phyloP scores from a whole-genome alignment of 495 filamentous ascomycete genomes.

The Lepraria neglecta region DNA sequence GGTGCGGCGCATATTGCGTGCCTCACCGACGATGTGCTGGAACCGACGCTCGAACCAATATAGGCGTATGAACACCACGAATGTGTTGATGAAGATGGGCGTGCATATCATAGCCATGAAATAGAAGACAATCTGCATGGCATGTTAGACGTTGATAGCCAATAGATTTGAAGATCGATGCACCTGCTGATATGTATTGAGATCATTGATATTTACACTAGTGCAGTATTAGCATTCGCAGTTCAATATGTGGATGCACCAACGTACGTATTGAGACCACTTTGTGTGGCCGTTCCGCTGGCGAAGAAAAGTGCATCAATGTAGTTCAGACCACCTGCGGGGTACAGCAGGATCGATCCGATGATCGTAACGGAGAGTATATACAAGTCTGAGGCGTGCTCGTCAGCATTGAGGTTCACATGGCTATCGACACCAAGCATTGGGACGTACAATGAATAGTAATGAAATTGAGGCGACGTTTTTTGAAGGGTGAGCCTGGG shows the following conservation, averaged over 20 bases:
- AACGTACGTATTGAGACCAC: constrained; percentile 72
- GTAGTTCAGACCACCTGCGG: constrained; percentile 57
- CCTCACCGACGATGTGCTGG: constrained; percentile 63
- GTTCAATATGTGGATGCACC: not conserved
- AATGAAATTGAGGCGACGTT: constrained; percentile 75
- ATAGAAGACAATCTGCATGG: constrained; percentile 54
- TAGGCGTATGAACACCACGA: constrained; percentile 81
- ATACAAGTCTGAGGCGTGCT: constrained; percentile 56
- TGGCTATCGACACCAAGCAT: not conserved
- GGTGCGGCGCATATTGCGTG: constrained; percentile 46
- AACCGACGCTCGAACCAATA: constrained; percentile 99
- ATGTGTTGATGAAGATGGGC: constrained; percentile 83
- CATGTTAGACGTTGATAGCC: constrained; percentile 7
- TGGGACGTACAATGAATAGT: constrained; percentile 63
- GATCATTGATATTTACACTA: constrained; percentile 63
- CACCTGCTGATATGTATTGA: constrained; percentile 71
- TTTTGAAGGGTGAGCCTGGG: constrained; percentile 45
- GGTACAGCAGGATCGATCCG: constrained; percentile 70
- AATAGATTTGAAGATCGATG: not conserved
- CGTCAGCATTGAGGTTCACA: constrained; percentile 3
- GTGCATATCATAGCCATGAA: constrained; percentile 67
- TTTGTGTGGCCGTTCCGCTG: constrained; percentile 76
- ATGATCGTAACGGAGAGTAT: constrained; percentile 63
- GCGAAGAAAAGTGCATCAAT: constrained; percentile 88
- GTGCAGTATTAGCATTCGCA: constrained; percentile 8